Percentiles rank a stretch among this genome's conserved stretches.
Evolutionary conservation across 768 basidiomycete species (phyloP).

Genomic region (Suillus tomentosus): DNA sequence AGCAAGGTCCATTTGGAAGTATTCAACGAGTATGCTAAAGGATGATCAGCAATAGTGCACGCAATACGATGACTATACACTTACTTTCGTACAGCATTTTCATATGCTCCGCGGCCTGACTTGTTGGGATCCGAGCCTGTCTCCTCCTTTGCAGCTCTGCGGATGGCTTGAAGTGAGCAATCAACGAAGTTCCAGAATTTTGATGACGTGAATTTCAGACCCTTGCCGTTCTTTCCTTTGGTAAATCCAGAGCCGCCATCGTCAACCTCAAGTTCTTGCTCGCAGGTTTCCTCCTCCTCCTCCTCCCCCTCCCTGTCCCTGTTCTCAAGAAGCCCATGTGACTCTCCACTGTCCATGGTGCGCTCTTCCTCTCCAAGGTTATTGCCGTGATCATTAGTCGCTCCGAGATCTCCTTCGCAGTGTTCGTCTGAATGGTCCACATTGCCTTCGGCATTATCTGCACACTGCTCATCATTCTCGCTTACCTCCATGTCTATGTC

Average conservation of each 20-base stretch:
- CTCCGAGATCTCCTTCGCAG: not conserved
- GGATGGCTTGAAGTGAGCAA: no score
- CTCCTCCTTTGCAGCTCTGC: no score
- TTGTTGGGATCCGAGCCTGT: no score
- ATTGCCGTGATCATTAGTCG: not conserved
- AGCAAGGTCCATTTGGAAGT: no score
- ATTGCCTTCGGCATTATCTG: not conserved
- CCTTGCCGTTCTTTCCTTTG: not conserved
- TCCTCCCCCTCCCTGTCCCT: not conserved
- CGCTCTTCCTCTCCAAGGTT: not conserved
- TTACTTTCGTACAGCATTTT: no score
- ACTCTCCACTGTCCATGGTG: not conserved
- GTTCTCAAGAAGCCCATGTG: not conserved
- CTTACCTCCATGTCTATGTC: not conserved
- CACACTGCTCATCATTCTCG: not conserved
- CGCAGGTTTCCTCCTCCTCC: not conserved
- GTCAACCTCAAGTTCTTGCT: not conserved
- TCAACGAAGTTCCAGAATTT: not conserved
- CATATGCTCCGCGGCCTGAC: no score
- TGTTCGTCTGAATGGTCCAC: not conserved
- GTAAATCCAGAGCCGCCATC: not conserved
- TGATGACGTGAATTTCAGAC: not conserved
- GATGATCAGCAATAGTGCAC: no score
- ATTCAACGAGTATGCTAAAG: no score
- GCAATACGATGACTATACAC: no score